Evolutionary conservation across 441 rosid species (phyloP).

Genomic region (Mallotus japonicus): DNA sequence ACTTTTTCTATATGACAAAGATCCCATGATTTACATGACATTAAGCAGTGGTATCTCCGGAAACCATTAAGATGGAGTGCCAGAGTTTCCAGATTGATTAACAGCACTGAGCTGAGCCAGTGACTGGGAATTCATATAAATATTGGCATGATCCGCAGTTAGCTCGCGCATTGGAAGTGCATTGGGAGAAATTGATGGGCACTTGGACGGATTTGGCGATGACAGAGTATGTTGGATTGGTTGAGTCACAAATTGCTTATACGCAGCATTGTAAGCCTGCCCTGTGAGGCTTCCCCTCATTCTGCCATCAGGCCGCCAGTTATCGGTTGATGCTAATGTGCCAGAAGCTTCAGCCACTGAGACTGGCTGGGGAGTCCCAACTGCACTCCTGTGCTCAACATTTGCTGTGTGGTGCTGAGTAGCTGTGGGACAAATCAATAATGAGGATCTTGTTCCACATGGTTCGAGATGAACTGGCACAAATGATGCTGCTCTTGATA

Average conservation of each 20-base stretch:
- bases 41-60: background rate
- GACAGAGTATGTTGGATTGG: background rate
- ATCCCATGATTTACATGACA: background rate
- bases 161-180: background rate
- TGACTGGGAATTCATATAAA: background rate
- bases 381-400: background rate
- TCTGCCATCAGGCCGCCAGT: conserved; percentile 1
- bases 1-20: background rate
- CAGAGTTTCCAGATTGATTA: background rate
- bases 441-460: background rate
- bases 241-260: background rate
- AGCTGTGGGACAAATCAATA: background rate
- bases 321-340: background rate
- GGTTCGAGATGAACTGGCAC: background rate
- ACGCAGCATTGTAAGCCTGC: background rate
- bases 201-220: background rate
- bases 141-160: background rate
- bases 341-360: conserved; percentile 2
- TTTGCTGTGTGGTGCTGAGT: background rate
- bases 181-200: background rate
- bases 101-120: background rate
- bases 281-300: conserved; percentile 1
- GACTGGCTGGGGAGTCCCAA: background rate
- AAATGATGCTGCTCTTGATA: background rate
- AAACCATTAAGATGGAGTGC: background rate